Evolutionary conservation across 2,329 filamentous ascomycete genomes (phyloP), one percentile per base, ranked within the genome.

Genomic region (Phialophora expanda): DNA sequence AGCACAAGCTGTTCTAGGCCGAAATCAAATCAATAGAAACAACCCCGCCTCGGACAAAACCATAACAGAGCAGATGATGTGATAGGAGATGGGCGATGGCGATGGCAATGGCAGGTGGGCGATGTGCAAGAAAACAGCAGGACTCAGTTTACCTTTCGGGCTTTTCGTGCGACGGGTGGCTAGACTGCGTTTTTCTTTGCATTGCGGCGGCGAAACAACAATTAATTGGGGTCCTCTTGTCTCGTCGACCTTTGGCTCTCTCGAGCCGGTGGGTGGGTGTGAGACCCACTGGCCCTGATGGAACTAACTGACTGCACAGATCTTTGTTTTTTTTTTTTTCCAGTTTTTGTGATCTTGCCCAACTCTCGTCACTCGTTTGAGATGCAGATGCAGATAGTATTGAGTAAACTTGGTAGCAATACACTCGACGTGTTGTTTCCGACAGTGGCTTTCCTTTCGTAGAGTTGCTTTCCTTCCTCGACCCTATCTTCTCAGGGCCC

Each of bases 1-100:
- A 99, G 86, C 94, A 98, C 85, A 99, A 98, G 88, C 87, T 98
- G 70, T 93, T 97, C 62, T 69, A 59, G 56, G 20, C 24, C 24
- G 11, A 5, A 46, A n/a, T 17, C 22, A 22, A 17, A 12, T 24
- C 28, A 38, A 12, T 6, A 20, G 46, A 1, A 14, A 34, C n/a
- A n/a, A 17, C 9, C 26, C 11, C n/a, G 44, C 57, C 26, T 12
- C 34, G 34, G 12, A 26, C 46, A 28, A 22, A 32, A 8, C 32
- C 28, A n/a, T 32, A 38, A 22, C 20, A 20, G 32, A 48, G 24
- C 26, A 63, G 32, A 2, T 4, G 44, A 38, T 32, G 38, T 61
- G 56, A 53, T 55, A 24, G 38, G 17, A 2, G 38, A 41, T 17
- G 38, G 17, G 17, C 1, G 38, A 20, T 8, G 38, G 38, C 17